A percentile compares a stretch with the other conserved stretches of the same genome.
These are phyloP conservation scores for Physaria fendleri DNA, from an alignment of 345 rosid genomes.

Conservation along the genomic window DNA sequence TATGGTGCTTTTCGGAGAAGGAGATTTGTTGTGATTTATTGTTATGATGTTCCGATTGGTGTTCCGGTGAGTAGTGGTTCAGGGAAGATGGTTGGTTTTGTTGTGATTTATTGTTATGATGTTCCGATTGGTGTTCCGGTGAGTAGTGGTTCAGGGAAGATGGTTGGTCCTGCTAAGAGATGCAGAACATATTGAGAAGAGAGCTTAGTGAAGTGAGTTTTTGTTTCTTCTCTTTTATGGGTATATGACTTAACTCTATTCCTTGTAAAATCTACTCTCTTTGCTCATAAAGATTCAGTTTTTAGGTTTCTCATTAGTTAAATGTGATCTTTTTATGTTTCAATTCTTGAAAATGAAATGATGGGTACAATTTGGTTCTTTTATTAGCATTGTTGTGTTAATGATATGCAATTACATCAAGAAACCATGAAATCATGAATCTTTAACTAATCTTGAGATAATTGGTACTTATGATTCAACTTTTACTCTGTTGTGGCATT, in stretches of 20 bases:
- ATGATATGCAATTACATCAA: background rate
- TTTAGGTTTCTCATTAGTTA: background rate
- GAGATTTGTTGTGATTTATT: constrained; percentile 34
- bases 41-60: constrained; percentile 36
- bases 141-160: constrained; percentile 47
- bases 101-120: constrained; percentile 36
- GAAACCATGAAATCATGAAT: background rate
- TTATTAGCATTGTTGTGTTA: background rate
- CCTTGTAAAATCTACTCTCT: background rate
- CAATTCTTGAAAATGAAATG: background rate
- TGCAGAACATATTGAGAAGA: constrained; percentile 37
- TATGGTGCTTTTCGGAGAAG: constrained; percentile 48
- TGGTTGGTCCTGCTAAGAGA: constrained; percentile 36
- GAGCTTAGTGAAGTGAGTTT: background rate
- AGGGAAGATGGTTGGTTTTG: constrained; percentile 51
- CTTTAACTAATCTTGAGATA: background rate
- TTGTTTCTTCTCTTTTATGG: background rate
- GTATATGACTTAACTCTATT: background rate
- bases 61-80: constrained; percentile 35
- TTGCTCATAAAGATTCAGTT: background rate
- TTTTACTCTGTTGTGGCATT: background rate
- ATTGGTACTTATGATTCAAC: background rate
- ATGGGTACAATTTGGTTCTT: background rate
- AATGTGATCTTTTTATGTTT: background rate
- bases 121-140: constrained; percentile 35